Conservation (phyloP, 2,329 filamentous ascomycete genomes). For the Venturia carpophila region DNA sequence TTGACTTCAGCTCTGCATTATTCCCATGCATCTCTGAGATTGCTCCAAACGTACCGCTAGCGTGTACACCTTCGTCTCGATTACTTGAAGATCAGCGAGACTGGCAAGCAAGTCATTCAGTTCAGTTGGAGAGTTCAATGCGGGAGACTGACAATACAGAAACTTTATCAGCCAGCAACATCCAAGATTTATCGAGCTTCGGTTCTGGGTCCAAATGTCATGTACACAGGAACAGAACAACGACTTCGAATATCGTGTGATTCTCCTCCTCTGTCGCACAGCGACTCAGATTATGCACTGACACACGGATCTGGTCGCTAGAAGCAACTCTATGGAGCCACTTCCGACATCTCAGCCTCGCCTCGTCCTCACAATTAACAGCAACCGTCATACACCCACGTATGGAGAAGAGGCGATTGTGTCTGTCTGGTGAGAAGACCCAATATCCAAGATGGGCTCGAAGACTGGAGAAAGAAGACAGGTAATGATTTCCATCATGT, state of each 20-base stretch:
- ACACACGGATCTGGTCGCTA: not conserved
- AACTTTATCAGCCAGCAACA: not conserved
- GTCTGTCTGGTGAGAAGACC: not conserved
- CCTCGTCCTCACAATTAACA: not conserved
- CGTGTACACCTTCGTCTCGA: not conserved
- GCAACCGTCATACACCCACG: not conserved
- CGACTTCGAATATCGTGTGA: not conserved
- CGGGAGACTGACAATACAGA: not conserved
- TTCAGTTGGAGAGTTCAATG: not conserved
- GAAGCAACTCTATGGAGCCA: not conserved
- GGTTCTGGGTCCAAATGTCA: not conserved
- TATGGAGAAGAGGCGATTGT: not conserved
- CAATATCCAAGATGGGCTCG: not conserved
- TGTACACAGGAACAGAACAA: not conserved
- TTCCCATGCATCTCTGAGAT: not conserved
- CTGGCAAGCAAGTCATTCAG: not conserved
- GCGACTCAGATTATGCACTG: not conserved
- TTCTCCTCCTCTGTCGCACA: not conserved
- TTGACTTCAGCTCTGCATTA: not conserved
- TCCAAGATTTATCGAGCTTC: not conserved
- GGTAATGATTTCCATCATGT: not conserved
- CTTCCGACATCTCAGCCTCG: not conserved
- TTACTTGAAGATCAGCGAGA: not conserved
- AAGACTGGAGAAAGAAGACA: not conserved
- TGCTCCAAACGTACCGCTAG: not conserved